These are phyloP conservation scores for Anisogramma anomala DNA, from an alignment of 2,329 filamentous ascomycete genomes.

Conservation along the genomic window DNA sequence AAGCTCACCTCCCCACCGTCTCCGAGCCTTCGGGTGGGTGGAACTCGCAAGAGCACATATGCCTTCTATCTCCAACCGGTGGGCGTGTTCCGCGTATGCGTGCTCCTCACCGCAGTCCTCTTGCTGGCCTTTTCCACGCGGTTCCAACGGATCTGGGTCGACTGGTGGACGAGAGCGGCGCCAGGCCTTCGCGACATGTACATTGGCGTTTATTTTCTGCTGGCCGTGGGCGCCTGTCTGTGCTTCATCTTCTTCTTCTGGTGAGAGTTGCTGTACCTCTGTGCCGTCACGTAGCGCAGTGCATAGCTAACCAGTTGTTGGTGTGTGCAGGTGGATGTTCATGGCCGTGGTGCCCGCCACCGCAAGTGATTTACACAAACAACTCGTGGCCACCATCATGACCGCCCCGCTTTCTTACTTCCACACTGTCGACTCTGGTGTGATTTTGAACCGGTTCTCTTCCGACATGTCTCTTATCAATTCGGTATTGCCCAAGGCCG, in stretches of 20 bases:
- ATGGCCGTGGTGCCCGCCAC: not conserved
- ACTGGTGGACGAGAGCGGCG: not conserved
- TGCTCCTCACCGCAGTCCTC: not conserved
- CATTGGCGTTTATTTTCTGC: not conserved
- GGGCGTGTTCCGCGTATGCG: not conserved
- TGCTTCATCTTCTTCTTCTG: not conserved
- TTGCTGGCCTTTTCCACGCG: not conserved
- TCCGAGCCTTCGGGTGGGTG: not conserved
- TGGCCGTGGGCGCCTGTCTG: not conserved
- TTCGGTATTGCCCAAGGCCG: constrained; percentile 20
- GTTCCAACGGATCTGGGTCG: not conserved
- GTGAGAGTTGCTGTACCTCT: not conserved
- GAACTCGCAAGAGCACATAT: not conserved
- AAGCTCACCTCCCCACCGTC: not conserved
- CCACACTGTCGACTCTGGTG: constrained; percentile 23
- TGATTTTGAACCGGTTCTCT: constrained; percentile 25
- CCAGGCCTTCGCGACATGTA: not conserved
- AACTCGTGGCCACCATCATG: constrained; percentile 9
- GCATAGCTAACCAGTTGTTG: not conserved
- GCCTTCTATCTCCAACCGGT: not conserved
- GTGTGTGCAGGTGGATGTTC: not conserved
- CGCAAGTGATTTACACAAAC: not conserved
- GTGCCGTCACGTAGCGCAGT: not conserved
- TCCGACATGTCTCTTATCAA: constrained; percentile 23
- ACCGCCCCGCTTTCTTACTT: constrained; percentile 24